Percentiles rank a stretch among this genome's conserved stretches.
Evolutionary conservation across 805 yeast species (phyloP).

Genomic region (Blastobotrys parvus): DNA sequence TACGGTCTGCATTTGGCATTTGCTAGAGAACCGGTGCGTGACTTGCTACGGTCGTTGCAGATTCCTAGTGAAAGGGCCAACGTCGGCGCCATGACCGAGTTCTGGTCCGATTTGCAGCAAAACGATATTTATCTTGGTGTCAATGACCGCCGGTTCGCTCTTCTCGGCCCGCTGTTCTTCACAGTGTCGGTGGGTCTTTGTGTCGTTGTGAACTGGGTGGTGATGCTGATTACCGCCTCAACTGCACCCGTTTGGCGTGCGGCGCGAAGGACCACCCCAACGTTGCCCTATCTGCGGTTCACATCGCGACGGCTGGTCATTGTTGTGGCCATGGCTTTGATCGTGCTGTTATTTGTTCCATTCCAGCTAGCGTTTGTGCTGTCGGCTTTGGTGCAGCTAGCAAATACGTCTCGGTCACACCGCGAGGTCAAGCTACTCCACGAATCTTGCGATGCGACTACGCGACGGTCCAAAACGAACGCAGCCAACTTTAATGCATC

Average conservation of each 20-base stretch:
- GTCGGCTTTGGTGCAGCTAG: constrained; percentile 5
- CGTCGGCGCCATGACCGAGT: constrained; percentile 15
- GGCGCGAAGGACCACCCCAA: too few relatives aligned
- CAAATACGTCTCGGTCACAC: constrained; percentile 1
- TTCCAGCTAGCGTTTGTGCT: constrained; percentile 10
- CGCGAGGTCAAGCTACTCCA: not conserved
- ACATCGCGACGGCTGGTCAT: not conserved
- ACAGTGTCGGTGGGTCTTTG: constrained; percentile 35
- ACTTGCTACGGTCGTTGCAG: constrained; percentile 17
- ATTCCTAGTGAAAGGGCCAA: constrained; percentile 23
- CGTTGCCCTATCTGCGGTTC: not conserved
- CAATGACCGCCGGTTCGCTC: constrained; percentile 45
- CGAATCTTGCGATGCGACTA: not conserved
- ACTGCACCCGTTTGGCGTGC: not conserved
- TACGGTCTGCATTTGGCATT: constrained; percentile 25
- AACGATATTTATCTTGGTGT: constrained; percentile 65
- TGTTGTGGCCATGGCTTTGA: not conserved
- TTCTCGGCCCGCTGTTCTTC: constrained; percentile 52
- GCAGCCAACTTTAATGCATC: constrained; percentile 53
- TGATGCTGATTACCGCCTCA: not conserved
- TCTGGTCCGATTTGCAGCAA: constrained; percentile 8
- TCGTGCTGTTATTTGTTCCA: constrained; percentile 7
- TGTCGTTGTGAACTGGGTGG: not conserved
- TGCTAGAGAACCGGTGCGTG: constrained; percentile 12
- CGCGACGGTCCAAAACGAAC: constrained; percentile 18